Percentiles rank a stretch among this genome's conserved stretches.
Conservation (phyloP, 768 basidiomycete genomes). For the Kwoniella sp. region DNA sequence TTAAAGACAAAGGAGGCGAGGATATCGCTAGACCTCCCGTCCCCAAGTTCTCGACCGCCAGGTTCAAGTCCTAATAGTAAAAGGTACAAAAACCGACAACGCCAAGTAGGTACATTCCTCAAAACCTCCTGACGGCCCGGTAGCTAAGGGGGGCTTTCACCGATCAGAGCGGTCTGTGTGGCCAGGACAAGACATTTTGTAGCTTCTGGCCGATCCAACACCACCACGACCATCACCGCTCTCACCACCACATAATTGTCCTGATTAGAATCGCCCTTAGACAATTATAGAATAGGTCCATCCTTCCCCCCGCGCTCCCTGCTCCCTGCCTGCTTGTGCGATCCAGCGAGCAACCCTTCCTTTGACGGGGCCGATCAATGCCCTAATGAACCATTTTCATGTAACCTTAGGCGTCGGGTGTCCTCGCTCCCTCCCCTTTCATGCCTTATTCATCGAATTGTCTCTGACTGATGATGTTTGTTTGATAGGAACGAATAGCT, state of each 20-base stretch:
- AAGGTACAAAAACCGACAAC: neutral
- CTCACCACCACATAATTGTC: neutral
- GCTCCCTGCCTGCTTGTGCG: neutral
- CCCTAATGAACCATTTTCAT: neutral
- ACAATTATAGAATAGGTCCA: neutral
- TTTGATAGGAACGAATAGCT: neutral
- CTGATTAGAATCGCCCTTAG: no score
- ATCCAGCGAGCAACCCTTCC: neutral
- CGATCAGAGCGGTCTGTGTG: neutral
- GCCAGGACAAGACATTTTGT: neutral
- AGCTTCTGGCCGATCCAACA: neutral
- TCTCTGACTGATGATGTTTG: neutral
- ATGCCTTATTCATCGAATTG: no score
- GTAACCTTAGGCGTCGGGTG: neutral
- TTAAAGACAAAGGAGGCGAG: no score
- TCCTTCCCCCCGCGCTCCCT: neutral
- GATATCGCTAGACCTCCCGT: no score
- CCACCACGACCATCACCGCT: neutral
- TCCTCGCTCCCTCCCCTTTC: no score
- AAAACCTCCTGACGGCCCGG: neutral
- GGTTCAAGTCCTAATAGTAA: no score
- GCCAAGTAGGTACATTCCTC: neutral
- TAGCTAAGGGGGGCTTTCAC: neutral
- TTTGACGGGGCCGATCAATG: neutral
- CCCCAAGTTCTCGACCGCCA: no score